Evolutionary conservation across 225 moss, liverwort and hornwort genomes (phyloP), one percentile per base, ranked within the genome.

Genomic region (Pseudisothecium myosuroides): DNA sequence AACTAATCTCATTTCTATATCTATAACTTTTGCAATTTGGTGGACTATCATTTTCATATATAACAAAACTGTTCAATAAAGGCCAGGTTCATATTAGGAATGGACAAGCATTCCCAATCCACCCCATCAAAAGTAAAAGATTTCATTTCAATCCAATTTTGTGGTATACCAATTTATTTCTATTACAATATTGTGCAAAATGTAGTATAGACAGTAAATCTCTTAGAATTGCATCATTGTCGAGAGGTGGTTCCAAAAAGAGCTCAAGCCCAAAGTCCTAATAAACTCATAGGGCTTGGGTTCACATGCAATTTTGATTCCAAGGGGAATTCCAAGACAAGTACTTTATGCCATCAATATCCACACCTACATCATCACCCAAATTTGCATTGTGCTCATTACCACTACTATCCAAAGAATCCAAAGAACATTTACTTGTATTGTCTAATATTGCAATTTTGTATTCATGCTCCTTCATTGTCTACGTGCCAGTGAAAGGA

Each of bases 401-500:
- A 69, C 5, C 0, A 21, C 24, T 39, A 23, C n/a, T 12, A 13
- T 68, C 7, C 1, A 5, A 23, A 69, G 14, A 69, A 1, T 8
- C 24, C 14, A 69, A 69, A 39, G 24, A 24, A 24, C 24, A 24
- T 14, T 39, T 24, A 39, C 8, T 69, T 69, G 1, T 69, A 24
- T 8, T 69, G 39, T 69, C 24, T 0, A 39, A 69, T 68, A n/a
- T 69, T 14, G 2, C 24, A 39, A 39, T 39, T 36, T 67, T 39
- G 7, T 68, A n/a, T 5, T n/a, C 13, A 12, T 0, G 12, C 7
- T 39, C 39, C 5, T 69, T 39, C 8, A 5, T 39, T 1, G 0
- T 39, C 8, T 8, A 2, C 0, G 0, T 69, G 24, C n/a, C 1
- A 0, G 8, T 24, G 8, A 69, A 39, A 3, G 10, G 3, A 19